Conservation (phyloP, 371 early-diverging fungal genomes). For the Ecytonucleospora hepatopenaei region DNA sequence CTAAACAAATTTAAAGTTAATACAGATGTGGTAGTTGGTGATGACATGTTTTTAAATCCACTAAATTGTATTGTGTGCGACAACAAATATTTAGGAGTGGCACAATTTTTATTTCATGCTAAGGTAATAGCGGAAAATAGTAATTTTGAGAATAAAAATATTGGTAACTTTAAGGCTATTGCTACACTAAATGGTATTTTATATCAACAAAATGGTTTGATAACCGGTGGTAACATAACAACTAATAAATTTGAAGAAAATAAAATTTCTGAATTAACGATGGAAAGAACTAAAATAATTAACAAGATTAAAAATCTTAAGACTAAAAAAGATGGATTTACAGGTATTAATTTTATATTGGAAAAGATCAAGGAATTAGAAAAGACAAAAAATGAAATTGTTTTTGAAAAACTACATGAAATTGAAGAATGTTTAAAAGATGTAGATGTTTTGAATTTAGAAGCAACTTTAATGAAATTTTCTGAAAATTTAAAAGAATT, state of each 20-base stretch:
- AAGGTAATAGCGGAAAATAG: conserved; percentile 25
- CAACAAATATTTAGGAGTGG: conserved; percentile 63
- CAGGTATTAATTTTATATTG: conserved; percentile 23
- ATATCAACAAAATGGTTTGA: conserved; percentile 57
- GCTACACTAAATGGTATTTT: conserved; percentile 6
- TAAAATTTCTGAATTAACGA: conserved; percentile 14
- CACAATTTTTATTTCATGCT: conserved; percentile 67
- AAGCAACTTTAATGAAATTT: conserved; percentile 2
- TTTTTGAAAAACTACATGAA: not conserved
- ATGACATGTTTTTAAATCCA: conserved; percentile 66
- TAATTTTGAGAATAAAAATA: conserved; percentile 12
- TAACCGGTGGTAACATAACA: conserved; percentile 63
- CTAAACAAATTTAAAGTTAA: conserved; percentile 3
- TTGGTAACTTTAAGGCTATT: conserved; percentile 68
- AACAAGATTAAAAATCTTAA: conserved; percentile 20
- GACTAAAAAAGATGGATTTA: conserved; percentile 18
- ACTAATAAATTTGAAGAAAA: conserved; percentile 24
- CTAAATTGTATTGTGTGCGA: conserved; percentile 74
- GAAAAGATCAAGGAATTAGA: conserved; percentile 26
- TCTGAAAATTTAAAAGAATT: conserved; percentile 6
- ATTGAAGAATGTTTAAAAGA: not conserved
- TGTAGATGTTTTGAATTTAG: not conserved
- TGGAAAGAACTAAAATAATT: conserved; percentile 21
- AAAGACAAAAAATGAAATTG: conserved; percentile 5
- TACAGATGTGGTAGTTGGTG: conserved; percentile 63